Base-by-base conservation (phyloP, 768 basidiomycete genomes). In the Mycena capillaripes region DNA sequence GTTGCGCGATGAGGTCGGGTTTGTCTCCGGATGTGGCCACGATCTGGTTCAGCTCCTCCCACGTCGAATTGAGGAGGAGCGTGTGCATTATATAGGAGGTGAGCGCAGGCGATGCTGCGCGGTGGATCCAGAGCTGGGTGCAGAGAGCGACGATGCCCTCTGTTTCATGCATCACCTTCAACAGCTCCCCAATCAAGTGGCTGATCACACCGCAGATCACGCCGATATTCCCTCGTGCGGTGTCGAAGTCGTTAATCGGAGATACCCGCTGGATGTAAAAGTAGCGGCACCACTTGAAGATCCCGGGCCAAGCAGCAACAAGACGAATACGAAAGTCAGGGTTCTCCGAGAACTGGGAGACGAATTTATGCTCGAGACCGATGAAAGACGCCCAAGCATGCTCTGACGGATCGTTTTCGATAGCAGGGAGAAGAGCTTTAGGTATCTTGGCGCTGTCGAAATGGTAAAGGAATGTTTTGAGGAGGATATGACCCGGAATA, bases 231-330 rank as follows among this genome's bases (percentile, higher is more conserved):
- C 8, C 23, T 14, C 32, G 50, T 2, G 64, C 64, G 16, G 46
- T 53, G 42, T 55, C 50, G 44, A 48, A 55, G 50, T 67, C 64
- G 21, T 67, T 29, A 5, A 44, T 46, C 21, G 25, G 16, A 34
- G 52, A 44, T 4, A 72, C 71, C 8, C 71, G 65, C 50, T 72
- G 71, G 16, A 3, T 25, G 53, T 72, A 67, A 30, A 72, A 63
- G 52, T 66, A 72, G 19, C 29, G 50, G 32, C 56, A 65, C 63
- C 67, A 70, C 48, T 69, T 60, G 72, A 73, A 69, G 21, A 73
- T 64, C 0, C 68, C 62, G 19, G 68, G 62, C 72, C 72, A 73
- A 12, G 68, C 72, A 14, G 55, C 44, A n/a, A 66, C 44, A 16
- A 73, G 11, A 21, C 44, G 62, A 21, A 57, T 55, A 3, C 68